phyloP scores from a whole-genome alignment of 2,329 filamentous ascomycete species.

The Exophiala aquamarina region DNA sequence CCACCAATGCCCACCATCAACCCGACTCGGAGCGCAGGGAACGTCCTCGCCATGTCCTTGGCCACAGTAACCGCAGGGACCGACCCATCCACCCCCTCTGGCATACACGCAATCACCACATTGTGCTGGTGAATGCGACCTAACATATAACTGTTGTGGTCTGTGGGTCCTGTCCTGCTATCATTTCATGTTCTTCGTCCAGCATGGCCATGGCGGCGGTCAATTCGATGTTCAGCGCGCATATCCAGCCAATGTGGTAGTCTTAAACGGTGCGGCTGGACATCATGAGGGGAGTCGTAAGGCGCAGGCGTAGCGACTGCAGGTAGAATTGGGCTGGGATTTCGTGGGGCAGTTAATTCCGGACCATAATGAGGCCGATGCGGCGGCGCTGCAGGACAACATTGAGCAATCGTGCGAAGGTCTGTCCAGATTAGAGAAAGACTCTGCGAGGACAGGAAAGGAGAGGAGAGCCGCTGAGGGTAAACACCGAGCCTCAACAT shows the following conservation, averaged over 20 bases:
- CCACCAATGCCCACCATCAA: slow-evolving; percentile 35
- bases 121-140: slow-evolving; percentile 29
- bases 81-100: slow-evolving; percentile 24
- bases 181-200: slow-evolving; percentile 12
- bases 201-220: slow-evolving; percentile 28
- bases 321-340: too few species aligned
- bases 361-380: too few species aligned
- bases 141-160: slow-evolving; percentile 29
- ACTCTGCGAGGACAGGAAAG: too few species aligned
- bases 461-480: too few species aligned
- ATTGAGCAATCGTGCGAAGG: too few species aligned
- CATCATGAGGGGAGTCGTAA: too few species aligned
- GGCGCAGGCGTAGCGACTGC: too few species aligned
- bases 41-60: slow-evolving; percentile 29
- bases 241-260: not conserved
- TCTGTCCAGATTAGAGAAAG: too few species aligned
- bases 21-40: slow-evolving; percentile 26
- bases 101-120: slow-evolving; percentile 30
- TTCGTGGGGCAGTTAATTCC: too few species aligned
- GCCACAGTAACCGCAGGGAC: slow-evolving; percentile 27
- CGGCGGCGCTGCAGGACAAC: too few species aligned
- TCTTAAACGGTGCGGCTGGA: too few species aligned
- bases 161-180: slow-evolving; percentile 9
- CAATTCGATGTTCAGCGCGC: slow-evolving; percentile 23
- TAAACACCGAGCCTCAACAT: too few species aligned